Percentiles rank a stretch among this genome's conserved stretches.
Evolutionary conservation across 345 rosid genomes (phyloP).

Genomic region (Luvunga scandens): DNA sequence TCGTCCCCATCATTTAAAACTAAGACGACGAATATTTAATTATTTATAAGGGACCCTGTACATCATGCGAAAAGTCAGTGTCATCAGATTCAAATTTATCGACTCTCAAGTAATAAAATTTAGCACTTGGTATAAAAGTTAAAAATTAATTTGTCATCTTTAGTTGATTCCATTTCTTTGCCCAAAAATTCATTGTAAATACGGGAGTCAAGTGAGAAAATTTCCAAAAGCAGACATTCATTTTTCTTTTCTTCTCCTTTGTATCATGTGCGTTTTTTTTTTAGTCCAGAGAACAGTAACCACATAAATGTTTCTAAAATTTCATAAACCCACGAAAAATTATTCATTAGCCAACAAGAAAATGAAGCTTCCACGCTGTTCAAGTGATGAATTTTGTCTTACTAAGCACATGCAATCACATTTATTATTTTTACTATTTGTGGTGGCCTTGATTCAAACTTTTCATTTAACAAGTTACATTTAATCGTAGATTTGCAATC

Average conservation of each 20-base stretch:
- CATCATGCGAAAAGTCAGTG: background rate
- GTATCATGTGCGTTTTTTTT: background rate
- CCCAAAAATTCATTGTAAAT: background rate
- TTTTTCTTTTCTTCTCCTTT: background rate
- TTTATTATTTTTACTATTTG: too few species aligned
- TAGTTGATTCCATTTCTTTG: background rate
- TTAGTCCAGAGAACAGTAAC: background rate
- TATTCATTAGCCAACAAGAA: background rate
- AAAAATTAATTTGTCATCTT: background rate
- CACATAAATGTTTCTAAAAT: background rate
- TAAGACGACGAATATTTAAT: background rate
- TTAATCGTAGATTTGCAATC: background rate
- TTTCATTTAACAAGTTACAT: background rate
- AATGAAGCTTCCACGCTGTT: background rate
- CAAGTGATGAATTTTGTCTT: background rate
- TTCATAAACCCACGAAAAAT: background rate
- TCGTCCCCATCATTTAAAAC: slow-evolving; percentile 8
- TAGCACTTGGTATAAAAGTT: background rate
- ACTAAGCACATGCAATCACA: background rate
- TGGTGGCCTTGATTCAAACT: background rate
- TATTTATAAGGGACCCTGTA: background rate
- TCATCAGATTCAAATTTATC: background rate
- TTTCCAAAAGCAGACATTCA: background rate
- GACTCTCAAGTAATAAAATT: background rate
- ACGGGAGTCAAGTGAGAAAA: background rate